Evolutionary conservation across 768 basidiomycete species (phyloP).

Genomic region (Thelephora aurantiotincta): DNA sequence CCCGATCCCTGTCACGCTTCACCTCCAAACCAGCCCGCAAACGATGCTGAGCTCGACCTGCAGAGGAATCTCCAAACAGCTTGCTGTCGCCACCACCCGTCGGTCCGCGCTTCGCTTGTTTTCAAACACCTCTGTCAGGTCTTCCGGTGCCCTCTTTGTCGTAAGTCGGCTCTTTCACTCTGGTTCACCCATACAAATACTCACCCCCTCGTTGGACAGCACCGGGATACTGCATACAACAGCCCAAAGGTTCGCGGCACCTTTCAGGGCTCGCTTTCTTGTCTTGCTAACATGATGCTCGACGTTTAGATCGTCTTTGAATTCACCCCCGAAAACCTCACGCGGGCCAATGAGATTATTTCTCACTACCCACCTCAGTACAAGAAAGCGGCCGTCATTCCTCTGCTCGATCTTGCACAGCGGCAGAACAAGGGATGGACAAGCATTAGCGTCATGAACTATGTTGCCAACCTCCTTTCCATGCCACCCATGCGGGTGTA

Average conservation of each 20-base stretch:
- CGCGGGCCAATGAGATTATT: slow-evolving; percentile 81
- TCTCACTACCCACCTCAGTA: slow-evolving; percentile 92
- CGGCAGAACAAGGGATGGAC: slow-evolving; percentile 98
- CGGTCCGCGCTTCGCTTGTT: slow-evolving; percentile 12
- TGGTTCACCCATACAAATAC: slow-evolving; percentile 28
- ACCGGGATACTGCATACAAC: slow-evolving; percentile 90
- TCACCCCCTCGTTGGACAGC: slow-evolving; percentile 32
- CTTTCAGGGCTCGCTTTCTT: background rate
- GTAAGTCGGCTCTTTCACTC: slow-evolving; percentile 58
- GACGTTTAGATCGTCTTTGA: slow-evolving; percentile 71
- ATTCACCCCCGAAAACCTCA: slow-evolving; percentile 69
- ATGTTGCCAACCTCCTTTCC: slow-evolving; percentile 83
- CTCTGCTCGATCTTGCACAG: slow-evolving; percentile 90
- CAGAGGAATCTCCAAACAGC: slow-evolving; percentile 8
- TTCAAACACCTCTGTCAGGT: slow-evolving; percentile 27
- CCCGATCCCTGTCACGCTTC: background rate
- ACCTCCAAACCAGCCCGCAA: background rate
- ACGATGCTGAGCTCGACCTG: background rate
- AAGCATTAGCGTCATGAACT: slow-evolving; percentile 97
- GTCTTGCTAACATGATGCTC: background rate
- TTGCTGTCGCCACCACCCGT: slow-evolving; percentile 4
- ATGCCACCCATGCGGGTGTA: slow-evolving; percentile 99
- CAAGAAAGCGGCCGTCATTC: slow-evolving; percentile 97
- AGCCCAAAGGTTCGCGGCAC: slow-evolving; percentile 58
- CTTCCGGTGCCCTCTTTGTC: slow-evolving; percentile 79